Evolutionary conservation across 352 stramenopile genomes (phyloP).

Genomic region (Globisporangium yorkense): DNA sequence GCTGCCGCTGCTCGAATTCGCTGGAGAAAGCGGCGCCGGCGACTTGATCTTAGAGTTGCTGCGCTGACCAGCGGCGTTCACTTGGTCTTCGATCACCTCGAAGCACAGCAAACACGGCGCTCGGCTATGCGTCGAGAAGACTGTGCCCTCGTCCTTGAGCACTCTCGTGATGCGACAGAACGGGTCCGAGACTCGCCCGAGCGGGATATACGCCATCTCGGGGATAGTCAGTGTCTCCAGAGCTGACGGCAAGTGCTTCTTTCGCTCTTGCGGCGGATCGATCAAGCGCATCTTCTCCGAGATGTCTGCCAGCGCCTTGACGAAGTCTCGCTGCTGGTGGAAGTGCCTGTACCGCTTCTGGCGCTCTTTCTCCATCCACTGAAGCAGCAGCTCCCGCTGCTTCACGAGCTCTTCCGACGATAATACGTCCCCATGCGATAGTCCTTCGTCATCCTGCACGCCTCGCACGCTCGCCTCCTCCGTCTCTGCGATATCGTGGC

Average conservation of each 20-base stretch:
- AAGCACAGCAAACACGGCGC: slow-evolving; percentile 72
- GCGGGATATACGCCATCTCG: slow-evolving; percentile 70
- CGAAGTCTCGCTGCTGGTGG: slow-evolving; percentile 71
- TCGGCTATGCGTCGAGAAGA: slow-evolving; percentile 78
- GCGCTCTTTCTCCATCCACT: slow-evolving; percentile 77
- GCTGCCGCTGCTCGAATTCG: neutral
- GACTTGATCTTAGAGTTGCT: slow-evolving; percentile 5
- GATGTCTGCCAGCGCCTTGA: slow-evolving; percentile 61
- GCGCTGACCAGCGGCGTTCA: slow-evolving; percentile 50
- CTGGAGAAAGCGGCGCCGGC: slow-evolving; percentile 3
- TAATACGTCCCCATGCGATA: neutral
- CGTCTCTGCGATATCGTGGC: neutral
- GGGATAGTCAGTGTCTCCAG: slow-evolving; percentile 43
- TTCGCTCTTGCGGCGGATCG: slow-evolving; percentile 56
- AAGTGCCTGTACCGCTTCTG: slow-evolving; percentile 81
- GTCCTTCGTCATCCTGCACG: neutral
- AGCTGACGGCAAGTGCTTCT: slow-evolving; percentile 46
- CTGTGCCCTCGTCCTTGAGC: slow-evolving; percentile 61
- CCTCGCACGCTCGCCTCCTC: neutral
- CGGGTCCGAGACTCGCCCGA: slow-evolving; percentile 62
- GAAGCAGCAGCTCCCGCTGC: slow-evolving; percentile 46
- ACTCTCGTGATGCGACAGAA: slow-evolving; percentile 68
- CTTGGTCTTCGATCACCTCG: slow-evolving; percentile 72
- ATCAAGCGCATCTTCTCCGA: slow-evolving; percentile 66
- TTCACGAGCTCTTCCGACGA: slow-evolving; percentile 16